Base-by-base conservation (phyloP, 2,329 filamentous ascomycete species). In the Xylariaceae sp. region DNA sequence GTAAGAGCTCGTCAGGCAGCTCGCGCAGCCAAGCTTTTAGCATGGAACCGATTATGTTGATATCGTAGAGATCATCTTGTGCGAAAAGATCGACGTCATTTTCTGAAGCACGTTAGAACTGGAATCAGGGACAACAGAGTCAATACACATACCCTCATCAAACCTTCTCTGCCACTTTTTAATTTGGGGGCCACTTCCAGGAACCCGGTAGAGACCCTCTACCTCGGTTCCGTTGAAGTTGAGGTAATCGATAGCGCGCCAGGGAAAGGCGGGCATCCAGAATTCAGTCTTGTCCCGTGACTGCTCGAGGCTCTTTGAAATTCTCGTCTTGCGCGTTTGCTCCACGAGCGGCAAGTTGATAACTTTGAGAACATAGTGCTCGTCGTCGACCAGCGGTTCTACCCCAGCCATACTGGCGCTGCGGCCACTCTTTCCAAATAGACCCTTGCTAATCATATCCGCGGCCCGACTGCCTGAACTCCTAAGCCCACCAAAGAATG, bases 241-340 rank as follows among this genome's bases (percentile, higher is more conserved):
- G 49, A 97, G 77, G 69, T 95, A 96, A 73, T 97, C 92, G 61
- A 97, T 96, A 54, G 91, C 95, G 59, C 92, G 81, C 88, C 92
- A 96, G 0, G 92, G 92, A 54, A 97, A 86, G 6, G 91, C 89
- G 12, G 92, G 92, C 92, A 97, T 96, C 92, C 92, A 97, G 67
- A 95, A 97, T 67, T 96, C 92, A 0, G 92, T 97, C 77, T 96
- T 96, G 67, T 97, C 92, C 58, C 86, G 83, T 9, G 92, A 96
- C 56, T 88, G 84, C 66, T 95, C 89, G 41, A 97, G 76, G 29
- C 87, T 84, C 71, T 92, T 95, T 7, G 91, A 95, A 67, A 97
- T 96, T 59, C 92, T 83, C 0, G 92, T 96, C 59, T 85, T 77
- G n/a, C 92, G 84, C 6, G 92, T 92, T 72, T 97, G 92, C 68